Evolutionary conservation across 805 yeast genomes (phyloP).

Genomic region (Candida stauntonica): DNA sequence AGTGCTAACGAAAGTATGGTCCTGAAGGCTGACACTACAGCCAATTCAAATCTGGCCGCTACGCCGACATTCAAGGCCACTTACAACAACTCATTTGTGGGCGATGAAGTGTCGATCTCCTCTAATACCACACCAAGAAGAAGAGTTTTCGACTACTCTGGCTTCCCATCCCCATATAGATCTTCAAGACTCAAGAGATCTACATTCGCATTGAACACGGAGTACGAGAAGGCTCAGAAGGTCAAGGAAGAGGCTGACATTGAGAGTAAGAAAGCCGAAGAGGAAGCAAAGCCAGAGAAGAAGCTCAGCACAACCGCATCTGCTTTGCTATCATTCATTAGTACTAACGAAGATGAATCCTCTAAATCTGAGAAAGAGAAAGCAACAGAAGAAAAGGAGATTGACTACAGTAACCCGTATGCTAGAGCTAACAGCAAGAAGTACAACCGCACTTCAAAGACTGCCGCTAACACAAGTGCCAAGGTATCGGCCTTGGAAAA

Average conservation of each 20-base stretch:
- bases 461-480: constrained; percentile 1
- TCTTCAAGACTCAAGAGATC: constrained; percentile 28
- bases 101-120: constrained; percentile 8
- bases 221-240: constrained; percentile 7
- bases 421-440: constrained; percentile 13
- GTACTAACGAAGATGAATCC: constrained; percentile 23
- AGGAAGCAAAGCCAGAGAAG: constrained; percentile 4
- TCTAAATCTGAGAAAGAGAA: constrained; percentile 6
- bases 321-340: constrained; percentile 43
- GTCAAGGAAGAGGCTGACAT: constrained; percentile 5
- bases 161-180: constrained; percentile 36
- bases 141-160: constrained; percentile 35
- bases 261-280: not conserved
- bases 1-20: constrained; percentile 12
- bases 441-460: not conserved
- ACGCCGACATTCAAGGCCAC: constrained; percentile 35
- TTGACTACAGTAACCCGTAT: constrained; percentile 39
- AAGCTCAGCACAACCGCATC: constrained; percentile 45
- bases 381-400: constrained; percentile 4
- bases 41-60: constrained; percentile 3
- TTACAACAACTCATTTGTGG: constrained; percentile 19
- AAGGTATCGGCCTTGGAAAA: constrained; percentile 20
- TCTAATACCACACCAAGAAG: constrained; percentile 24
- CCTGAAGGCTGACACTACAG: constrained; percentile 5
- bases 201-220: constrained; percentile 4